Evolutionary conservation across 495 filamentous ascomycete genomes (phyloP).

Genomic region (Penicillium roqueforti): DNA sequence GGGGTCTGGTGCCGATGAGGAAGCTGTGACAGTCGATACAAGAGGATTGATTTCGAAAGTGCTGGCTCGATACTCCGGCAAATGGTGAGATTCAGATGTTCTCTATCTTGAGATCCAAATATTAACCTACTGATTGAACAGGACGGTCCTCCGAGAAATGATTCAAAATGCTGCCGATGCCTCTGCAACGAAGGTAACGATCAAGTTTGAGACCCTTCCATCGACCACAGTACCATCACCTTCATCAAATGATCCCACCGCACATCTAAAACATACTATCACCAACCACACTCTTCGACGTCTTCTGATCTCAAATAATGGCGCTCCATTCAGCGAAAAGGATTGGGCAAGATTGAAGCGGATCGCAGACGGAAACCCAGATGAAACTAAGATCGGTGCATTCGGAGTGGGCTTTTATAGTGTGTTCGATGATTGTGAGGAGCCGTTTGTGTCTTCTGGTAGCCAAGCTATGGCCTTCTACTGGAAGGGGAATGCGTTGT

Average conservation of each 20-base stretch:
- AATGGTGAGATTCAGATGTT: constrained; percentile 52
- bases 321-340: constrained; percentile 73
- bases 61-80: constrained; percentile 88
- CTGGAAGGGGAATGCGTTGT: constrained; percentile 94
- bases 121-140: constrained; percentile 18
- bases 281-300: constrained; percentile 77
- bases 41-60: constrained; percentile 97
- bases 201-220: constrained; percentile 84
- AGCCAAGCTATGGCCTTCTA: constrained; percentile 95
- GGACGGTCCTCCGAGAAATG: constrained; percentile 77
- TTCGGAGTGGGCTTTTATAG: constrained; percentile 99
- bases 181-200: constrained; percentile 78
- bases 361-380: constrained; percentile 97
- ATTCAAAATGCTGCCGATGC: constrained; percentile 98
- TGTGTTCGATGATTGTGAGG: constrained; percentile 96
- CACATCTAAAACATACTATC: constrained; percentile 75
- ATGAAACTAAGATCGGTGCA: constrained; percentile 97
- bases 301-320: constrained; percentile 85
- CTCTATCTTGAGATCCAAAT: not conserved
- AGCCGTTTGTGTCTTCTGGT: constrained; percentile 92
- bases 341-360: constrained; percentile 94
- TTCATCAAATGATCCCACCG: constrained; percentile 57
- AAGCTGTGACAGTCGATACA: constrained; percentile 98
- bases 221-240: constrained; percentile 73
- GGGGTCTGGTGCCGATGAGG: constrained; percentile 79